Evolutionary conservation across 345 rosid species (phyloP), one percentile per base, ranked within the genome.

Genomic region (Punica granatum): DNA sequence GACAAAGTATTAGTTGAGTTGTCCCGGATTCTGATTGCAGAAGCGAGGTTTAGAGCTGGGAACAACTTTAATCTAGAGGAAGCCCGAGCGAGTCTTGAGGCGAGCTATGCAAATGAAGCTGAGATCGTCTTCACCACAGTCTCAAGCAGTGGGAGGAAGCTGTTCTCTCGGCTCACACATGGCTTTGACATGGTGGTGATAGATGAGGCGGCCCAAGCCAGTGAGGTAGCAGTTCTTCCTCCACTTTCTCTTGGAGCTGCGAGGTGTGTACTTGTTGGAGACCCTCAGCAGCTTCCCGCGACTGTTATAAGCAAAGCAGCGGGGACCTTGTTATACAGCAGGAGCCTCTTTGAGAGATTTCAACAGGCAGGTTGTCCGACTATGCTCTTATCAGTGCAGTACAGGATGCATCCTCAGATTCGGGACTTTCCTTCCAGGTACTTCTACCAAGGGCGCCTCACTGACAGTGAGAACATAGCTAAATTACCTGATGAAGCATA

Each of bases 261-360:
- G 34, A 80, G 99, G 12, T 94, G 99, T 74, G 99, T 94, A 75
- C 97, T 94, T 77, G 99, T 94, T 19, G 99, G 99, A 60, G 99
- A 94, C 84, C 99, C 99, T 56, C 99, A 94, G 84, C 99, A 94
- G 83, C 99, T 94, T 78, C 99, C 99, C 71, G 99, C 99, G 54
- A 94, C 99, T 37, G 99, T 94, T 43, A 94, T 94, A 69, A 91
- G 98, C 85, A 94, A 94, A 77, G 96, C 98, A 51, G 99, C 98
- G 44, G 99, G 99, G 62, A 94, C 98, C 66, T 84, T 94, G 69
- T 61, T 89, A 56, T 94, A 94, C 74, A 91, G 98, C 76, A 85
- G 99, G 79, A 94, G 99, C 70, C 96, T 94, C 62, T 94, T 94
- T 70, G 99, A 94, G 81, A 91, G 99, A 79, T 94, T 94, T 81